phyloP scores from a whole-genome alignment of 805 yeast species.

The Hanseniaspora thailandica region DNA sequence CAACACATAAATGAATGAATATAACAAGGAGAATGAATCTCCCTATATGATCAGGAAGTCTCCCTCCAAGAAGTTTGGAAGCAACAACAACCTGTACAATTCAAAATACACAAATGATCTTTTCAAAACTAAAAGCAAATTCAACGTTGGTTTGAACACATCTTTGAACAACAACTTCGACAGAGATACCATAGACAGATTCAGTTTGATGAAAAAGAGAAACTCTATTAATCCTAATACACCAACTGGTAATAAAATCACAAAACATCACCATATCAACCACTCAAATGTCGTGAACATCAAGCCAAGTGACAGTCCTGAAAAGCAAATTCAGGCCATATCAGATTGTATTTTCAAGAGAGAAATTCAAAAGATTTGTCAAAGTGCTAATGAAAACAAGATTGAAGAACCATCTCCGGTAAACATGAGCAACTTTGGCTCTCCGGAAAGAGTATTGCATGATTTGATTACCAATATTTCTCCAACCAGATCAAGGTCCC shows the following conservation, averaged over 20 bases:
- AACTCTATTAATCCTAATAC: not conserved
- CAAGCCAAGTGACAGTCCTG: conserved; percentile 11
- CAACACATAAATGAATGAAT: not conserved
- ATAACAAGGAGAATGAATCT: not conserved
- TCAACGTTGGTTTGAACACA: not conserved
- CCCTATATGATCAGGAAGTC: not conserved
- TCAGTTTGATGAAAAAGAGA: conserved; percentile 7
- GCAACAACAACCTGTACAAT: not conserved
- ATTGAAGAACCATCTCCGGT: not conserved
- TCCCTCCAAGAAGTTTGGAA: not conserved
- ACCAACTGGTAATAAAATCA: not conserved
- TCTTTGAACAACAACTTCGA: not conserved
- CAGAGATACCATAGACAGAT: conserved; percentile 4
- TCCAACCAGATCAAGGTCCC: not conserved
- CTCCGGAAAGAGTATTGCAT: conserved; percentile 10
- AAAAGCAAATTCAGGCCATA: conserved; percentile 10
- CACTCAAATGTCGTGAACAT: not conserved
- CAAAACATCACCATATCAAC: not conserved
- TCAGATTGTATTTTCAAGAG: conserved; percentile 9
- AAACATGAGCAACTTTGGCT: not conserved
- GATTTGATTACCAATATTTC: not conserved
- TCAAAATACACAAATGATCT: not conserved
- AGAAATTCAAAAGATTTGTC: conserved; percentile 9
- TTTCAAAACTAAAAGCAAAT: not conserved
- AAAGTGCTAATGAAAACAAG: not conserved